phyloP scores from a whole-genome alignment of 2,329 filamentous ascomycete genomes.

The Albifimbria verrucaria region DNA sequence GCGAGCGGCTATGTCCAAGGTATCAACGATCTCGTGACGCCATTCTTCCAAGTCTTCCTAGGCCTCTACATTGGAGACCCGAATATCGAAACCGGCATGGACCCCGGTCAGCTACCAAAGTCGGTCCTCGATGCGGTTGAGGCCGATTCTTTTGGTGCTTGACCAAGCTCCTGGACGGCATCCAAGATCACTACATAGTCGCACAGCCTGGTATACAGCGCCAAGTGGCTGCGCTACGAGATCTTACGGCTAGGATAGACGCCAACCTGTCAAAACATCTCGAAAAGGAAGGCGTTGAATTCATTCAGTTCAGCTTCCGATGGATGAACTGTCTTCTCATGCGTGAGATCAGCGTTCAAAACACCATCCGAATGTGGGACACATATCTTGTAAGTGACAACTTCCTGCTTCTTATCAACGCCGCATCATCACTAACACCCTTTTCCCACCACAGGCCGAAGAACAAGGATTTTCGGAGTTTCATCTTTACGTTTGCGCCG shows the following conservation, averaged over 20 bases:
- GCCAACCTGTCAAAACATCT: constrained; percentile 80
- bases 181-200: constrained; percentile 98
- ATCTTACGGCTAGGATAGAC: constrained; percentile 89
- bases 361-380: constrained; percentile 99
- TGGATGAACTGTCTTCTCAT: constrained; percentile 99
- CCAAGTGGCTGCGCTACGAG: constrained; percentile 83
- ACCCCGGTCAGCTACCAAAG: constrained; percentile 88
- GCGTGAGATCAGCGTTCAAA: constrained; percentile 94
- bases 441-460: constrained; percentile 67
- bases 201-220: constrained; percentile 95
- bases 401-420: no score
- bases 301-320: constrained; percentile 98
- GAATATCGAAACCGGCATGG: constrained; percentile 91
- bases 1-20: constrained; percentile 98
- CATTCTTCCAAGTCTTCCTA: constrained; percentile 97
- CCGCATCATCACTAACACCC: no score
- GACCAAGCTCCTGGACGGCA: constrained; percentile 95
- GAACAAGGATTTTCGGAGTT: constrained; percentile 98
- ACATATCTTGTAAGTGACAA: constrained; percentile 92
- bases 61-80: constrained; percentile 92
- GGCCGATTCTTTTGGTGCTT: constrained; percentile 96
- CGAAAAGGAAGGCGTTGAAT: constrained; percentile 88
- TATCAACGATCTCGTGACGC: constrained; percentile 96
- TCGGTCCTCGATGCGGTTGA: constrained; percentile 94
- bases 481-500: constrained; percentile 96